Conservation (phyloP, 306 rosid species). For the Rosa chinensis region DNA sequence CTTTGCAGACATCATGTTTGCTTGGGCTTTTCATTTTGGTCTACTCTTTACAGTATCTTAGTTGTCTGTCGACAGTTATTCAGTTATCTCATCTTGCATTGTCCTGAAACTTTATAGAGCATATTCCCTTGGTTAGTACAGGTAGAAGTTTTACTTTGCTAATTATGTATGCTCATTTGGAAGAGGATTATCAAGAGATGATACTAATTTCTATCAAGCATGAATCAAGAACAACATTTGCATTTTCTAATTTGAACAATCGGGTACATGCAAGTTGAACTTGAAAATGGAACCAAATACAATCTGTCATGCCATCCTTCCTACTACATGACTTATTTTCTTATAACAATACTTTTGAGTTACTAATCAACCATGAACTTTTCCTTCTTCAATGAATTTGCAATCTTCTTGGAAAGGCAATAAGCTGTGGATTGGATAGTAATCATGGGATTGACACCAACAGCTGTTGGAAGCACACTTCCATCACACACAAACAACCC, state of each 20-base stretch:
- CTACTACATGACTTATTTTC: not conserved
- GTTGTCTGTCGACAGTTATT: not conserved
- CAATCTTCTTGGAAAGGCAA: slow-evolving; percentile 74
- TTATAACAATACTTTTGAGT: not conserved
- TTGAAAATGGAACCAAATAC: no score
- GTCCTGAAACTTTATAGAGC: no score
- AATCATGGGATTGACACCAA: slow-evolving; percentile 97
- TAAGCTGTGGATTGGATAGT: slow-evolving; percentile 86
- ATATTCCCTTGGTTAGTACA: not conserved
- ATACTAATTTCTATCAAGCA: not conserved
- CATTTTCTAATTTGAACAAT: not conserved
- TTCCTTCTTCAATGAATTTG: slow-evolving; percentile 43
- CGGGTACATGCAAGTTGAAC: not conserved
- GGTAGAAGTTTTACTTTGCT: not conserved
- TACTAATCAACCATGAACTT: not conserved
- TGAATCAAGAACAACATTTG: not conserved
- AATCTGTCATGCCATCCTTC: not conserved
- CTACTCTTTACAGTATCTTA: not conserved
- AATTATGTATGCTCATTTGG: not conserved
- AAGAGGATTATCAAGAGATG: not conserved
- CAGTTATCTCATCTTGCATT: not conserved
- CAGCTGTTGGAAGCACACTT: slow-evolving; percentile 76
- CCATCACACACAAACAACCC: slow-evolving; percentile 86
- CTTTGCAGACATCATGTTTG: not conserved
- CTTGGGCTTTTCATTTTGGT: not conserved